Base-by-base conservation (phyloP, 2,329 filamentous ascomycete species). In the Dothistroma pini region DNA sequence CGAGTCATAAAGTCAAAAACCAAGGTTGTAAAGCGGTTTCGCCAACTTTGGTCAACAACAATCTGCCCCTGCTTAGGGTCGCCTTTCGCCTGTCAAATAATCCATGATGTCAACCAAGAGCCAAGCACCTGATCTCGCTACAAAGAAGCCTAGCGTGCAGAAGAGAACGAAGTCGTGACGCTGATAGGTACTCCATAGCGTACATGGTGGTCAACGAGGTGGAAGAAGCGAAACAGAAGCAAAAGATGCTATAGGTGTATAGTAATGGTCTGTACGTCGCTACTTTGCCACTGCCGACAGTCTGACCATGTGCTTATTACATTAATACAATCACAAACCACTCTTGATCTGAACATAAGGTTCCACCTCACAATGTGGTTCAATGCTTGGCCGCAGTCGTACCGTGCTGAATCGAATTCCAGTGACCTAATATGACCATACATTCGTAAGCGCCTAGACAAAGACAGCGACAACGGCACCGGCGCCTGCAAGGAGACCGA, bases 391-490 rank as follows among this genome's bases (percentile, higher is more conserved):
- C 57, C 55, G 62, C 56, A 62, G 60, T 58, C 60, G 58, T 60
- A 52, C 59, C 57, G 59, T 53, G 44, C 53, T 22, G 29, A 21
- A 16, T 59, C 57, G 53, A 35, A 53, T 56, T 52, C 44, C 41
- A 58, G 48, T 56, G 56, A 44, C 56, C 53, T 59, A 51, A 53
- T 53, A 60, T 60, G 60, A 56, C 61, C 61, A 32, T 55, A 60
- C 56, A 59, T 65, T 54, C 52, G 58, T 56, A 53, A 35, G 35
- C 58, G 57, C 56, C 61, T 69, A 70, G 55, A 70, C 53, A 65
- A 70, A 70, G 66, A 70, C 58, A 63, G 68, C 68, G 31, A 66
- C 62, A 51, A 68, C 58, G 57, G 66, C 68, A 61, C 65, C 68
- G 41, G 65, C 57, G 58, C 63, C 67, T 38, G 64, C 63, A 51